Conservation (phyloP, 495 filamentous ascomycete species). For the Jackrogersella multiformis region DNA sequence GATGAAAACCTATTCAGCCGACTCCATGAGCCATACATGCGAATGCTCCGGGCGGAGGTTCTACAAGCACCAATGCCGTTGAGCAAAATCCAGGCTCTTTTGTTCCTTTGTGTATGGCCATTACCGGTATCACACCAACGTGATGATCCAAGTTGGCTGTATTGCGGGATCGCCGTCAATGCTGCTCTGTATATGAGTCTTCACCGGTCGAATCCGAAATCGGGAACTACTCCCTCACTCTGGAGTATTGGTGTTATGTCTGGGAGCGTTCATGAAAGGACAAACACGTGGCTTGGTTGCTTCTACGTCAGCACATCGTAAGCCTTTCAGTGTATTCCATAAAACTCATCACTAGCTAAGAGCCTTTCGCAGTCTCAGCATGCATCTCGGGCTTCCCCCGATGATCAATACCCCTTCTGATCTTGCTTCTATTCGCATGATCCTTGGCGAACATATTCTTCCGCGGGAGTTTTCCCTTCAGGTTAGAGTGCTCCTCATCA, state of each 20-base stretch:
- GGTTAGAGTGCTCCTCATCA: conserved; percentile 35
- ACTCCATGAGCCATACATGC: conserved; percentile 39
- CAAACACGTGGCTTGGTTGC: conserved; percentile 47
- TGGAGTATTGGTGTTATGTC: conserved; percentile 22
- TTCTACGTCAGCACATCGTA: conserved; percentile 46
- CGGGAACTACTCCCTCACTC: conserved; percentile 18
- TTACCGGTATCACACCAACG: conserved; percentile 39
- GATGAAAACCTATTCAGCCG: conserved; percentile 32
- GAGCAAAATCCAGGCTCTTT: conserved; percentile 46
- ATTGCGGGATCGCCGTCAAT: conserved; percentile 47
- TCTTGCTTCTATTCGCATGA: conserved; percentile 32
- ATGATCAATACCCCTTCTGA: conserved; percentile 46
- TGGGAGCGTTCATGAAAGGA: conserved; percentile 34
- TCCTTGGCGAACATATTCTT: conserved; percentile 33
- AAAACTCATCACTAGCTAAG: neutral
- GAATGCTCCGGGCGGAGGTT: conserved; percentile 29
- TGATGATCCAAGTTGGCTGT: conserved; percentile 48
- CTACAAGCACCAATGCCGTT: conserved; percentile 39
- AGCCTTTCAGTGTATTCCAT: conserved; percentile 1
- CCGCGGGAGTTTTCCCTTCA: conserved; percentile 39
- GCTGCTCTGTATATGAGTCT: conserved; percentile 46
- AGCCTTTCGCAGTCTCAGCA: conserved; percentile 40
- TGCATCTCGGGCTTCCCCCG: conserved; percentile 45
- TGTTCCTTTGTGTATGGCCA: conserved; percentile 48
- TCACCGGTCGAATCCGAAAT: conserved; percentile 32